phyloP scores from a whole-genome alignment of 257 asterid species.

The Solanum medicagineum region DNA sequence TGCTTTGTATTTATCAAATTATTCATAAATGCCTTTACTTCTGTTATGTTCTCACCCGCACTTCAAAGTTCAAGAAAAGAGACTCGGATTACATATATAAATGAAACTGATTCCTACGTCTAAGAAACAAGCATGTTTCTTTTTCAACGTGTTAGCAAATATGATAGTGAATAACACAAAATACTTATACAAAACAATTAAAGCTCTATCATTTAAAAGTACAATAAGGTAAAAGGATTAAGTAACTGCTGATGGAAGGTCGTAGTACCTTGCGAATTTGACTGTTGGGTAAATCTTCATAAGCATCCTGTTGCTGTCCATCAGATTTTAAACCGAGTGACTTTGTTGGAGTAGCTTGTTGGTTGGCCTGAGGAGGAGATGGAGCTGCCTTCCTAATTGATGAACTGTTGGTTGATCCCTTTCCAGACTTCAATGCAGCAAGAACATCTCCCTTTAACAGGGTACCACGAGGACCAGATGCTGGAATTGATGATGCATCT shows the following conservation, averaged over 20 bases:
- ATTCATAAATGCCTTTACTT: not conserved
- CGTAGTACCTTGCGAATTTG: conserved; percentile 86
- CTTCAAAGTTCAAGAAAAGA: not conserved
- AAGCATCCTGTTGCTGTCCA: conserved; percentile 36
- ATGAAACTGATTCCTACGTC: not conserved
- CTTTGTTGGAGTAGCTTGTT: conserved; percentile 29
- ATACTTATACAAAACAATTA: not conserved
- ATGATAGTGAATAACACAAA: not conserved
- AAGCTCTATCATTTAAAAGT: not conserved
- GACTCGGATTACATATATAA: not conserved
- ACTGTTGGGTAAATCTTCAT: conserved; percentile 80
- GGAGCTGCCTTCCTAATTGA: conserved; percentile 31
- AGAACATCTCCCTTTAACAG: conserved; percentile 92
- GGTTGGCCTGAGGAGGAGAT: conserved; percentile 23
- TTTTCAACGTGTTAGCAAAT: not conserved
- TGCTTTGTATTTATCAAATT: not conserved
- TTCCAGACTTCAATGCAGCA: conserved; percentile 77
- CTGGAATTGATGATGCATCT: conserved; percentile 64
- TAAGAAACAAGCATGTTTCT: not conserved
- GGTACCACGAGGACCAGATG: conserved; percentile 98
- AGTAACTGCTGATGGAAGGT: not conserved
- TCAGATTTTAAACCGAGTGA: conserved; percentile 35
- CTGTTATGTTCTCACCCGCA: not conserved
- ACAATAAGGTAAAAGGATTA: not conserved
- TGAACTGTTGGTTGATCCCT: conserved; percentile 41